These are phyloP conservation scores for Chaetomium cochliodes DNA, from an alignment of 495 filamentous ascomycete species.

Conservation along the genomic window DNA sequence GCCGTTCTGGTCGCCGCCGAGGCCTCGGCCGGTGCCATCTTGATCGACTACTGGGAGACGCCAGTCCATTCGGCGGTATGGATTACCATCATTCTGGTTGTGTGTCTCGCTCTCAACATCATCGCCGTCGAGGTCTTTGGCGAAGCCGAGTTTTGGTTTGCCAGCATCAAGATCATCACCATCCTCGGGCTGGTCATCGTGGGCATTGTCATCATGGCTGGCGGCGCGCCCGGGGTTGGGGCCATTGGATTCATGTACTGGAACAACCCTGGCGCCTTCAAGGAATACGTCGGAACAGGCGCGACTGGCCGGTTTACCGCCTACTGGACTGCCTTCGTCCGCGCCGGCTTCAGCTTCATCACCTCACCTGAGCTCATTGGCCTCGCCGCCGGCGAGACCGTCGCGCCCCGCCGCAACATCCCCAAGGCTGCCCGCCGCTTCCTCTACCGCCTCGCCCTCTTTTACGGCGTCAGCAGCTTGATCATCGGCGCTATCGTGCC, in stretches of 20 bases:
- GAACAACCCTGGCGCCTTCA: conserved; percentile 70
- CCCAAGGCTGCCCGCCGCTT: conserved; percentile 71
- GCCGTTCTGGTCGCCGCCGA: conserved; percentile 53
- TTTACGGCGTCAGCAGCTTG: conserved; percentile 70
- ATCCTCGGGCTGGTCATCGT: conserved; percentile 67
- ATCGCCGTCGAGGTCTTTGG: conserved; percentile 56
- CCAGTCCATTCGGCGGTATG: conserved; percentile 56
- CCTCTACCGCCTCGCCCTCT: conserved; percentile 66
- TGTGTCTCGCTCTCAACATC: conserved; percentile 47
- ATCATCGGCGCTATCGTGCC: conserved; percentile 68
- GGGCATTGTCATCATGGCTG: conserved; percentile 70
- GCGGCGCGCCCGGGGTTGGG: conserved; percentile 59
- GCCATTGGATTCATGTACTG: conserved; percentile 65
- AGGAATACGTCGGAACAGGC: conserved; percentile 54
- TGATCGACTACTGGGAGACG: conserved; percentile 57
- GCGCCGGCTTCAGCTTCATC: conserved; percentile 52
- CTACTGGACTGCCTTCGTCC: conserved; percentile 49
- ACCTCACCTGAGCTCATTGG: conserved; percentile 52
- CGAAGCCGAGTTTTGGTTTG: conserved; percentile 65
- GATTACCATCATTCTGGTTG: conserved; percentile 55
- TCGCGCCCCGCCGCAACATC: conserved; percentile 71
- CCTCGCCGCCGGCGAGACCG: conserved; percentile 73
- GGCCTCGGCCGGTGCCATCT: conserved; percentile 49
- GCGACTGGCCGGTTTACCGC: conserved; percentile 49
- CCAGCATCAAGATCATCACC: conserved; percentile 66